Percentiles rank a stretch among this genome's conserved stretches.
phyloP scores from a whole-genome alignment of 2,329 filamentous ascomycete species.

The Fusarium heterosporum region DNA sequence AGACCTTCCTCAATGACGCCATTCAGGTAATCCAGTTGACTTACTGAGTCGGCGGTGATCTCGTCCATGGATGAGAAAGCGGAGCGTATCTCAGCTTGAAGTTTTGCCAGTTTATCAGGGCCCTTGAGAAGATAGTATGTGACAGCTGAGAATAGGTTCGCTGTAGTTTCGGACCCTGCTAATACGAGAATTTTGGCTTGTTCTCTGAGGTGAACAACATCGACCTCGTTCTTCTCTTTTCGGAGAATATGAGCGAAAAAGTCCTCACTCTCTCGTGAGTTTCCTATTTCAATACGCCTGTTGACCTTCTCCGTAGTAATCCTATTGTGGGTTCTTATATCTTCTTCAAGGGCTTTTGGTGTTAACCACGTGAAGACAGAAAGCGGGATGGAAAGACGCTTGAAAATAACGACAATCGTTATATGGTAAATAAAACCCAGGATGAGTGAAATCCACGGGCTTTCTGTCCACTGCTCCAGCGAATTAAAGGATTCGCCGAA shows the following conservation, averaged over 20 bases:
- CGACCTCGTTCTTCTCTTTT: neutral
- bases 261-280: constrained; percentile 3
- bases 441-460: constrained; percentile 17
- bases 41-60: constrained; percentile 18
- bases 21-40: constrained; percentile 16
- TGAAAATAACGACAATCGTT: neutral
- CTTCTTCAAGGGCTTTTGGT: constrained; percentile 3
- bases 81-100: constrained; percentile 22
- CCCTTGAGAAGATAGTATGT: constrained; percentile 12
- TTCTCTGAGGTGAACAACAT: constrained; percentile 11
- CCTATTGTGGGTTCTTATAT: neutral
- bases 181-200: constrained; percentile 31
- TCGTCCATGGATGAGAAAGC: neutral
- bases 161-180: constrained; percentile 26
- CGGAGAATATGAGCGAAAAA: constrained; percentile 30
- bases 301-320: constrained; percentile 17
- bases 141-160: constrained; percentile 3
- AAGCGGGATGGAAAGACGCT: constrained; percentile 12
- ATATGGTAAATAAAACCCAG: neutral
- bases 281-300: constrained; percentile 7
- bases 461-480: constrained; percentile 2
- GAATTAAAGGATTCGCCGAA: constrained; percentile 34
- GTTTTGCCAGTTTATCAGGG: neutral
- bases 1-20: constrained; percentile 30
- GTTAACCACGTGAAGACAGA: neutral